These are phyloP conservation scores for Giardia duodenalis DNA, from an alignment of 208 protist genomes.

Conservation along the genomic window DNA sequence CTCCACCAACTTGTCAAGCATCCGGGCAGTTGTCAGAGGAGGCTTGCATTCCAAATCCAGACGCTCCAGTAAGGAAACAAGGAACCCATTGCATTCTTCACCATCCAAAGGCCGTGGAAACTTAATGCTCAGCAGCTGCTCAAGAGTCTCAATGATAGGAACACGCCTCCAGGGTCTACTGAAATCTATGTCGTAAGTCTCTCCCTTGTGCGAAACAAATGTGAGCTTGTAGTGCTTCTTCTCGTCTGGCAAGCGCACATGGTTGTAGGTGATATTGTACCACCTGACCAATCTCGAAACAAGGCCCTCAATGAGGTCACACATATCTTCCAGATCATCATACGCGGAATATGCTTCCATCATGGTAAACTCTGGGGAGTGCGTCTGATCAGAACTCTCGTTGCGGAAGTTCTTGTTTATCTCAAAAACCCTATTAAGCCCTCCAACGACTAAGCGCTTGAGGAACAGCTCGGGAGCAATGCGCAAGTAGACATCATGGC, in stretches of 20 bases:
- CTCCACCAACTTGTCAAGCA: slow-evolving; percentile 86
- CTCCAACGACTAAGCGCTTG: slow-evolving; percentile 94
- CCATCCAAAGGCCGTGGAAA: not conserved
- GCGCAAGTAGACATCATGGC: slow-evolving; percentile 86
- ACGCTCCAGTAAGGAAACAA: slow-evolving; percentile 20
- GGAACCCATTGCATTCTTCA: not conserved
- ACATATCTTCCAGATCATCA: slow-evolving; percentile 96
- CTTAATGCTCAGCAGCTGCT: slow-evolving; percentile 62
- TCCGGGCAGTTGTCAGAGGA: slow-evolving; percentile 76
- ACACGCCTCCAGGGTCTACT: slow-evolving; percentile 85
- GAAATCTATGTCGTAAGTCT: slow-evolving; percentile 76
- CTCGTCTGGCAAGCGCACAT: slow-evolving; percentile 74
- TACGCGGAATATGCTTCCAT: slow-evolving; percentile 98
- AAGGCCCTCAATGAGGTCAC: slow-evolving; percentile 84
- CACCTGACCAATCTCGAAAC: slow-evolving; percentile 71
- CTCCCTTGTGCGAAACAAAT: not conserved
- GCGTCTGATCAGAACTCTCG: slow-evolving; percentile 77
- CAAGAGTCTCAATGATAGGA: slow-evolving; percentile 63
- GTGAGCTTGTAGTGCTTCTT: slow-evolving; percentile 39
- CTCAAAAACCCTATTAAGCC: slow-evolving; percentile 97
- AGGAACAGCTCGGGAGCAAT: slow-evolving; percentile 98
- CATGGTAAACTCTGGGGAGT: slow-evolving; percentile 99
- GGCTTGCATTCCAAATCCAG: slow-evolving; percentile 44
- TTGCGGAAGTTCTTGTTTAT: slow-evolving; percentile 98
- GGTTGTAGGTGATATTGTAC: slow-evolving; percentile 68